phyloP scores from a whole-genome alignment of 352 stramenopile genomes.

The Globisporangium sylvaticum region DNA sequence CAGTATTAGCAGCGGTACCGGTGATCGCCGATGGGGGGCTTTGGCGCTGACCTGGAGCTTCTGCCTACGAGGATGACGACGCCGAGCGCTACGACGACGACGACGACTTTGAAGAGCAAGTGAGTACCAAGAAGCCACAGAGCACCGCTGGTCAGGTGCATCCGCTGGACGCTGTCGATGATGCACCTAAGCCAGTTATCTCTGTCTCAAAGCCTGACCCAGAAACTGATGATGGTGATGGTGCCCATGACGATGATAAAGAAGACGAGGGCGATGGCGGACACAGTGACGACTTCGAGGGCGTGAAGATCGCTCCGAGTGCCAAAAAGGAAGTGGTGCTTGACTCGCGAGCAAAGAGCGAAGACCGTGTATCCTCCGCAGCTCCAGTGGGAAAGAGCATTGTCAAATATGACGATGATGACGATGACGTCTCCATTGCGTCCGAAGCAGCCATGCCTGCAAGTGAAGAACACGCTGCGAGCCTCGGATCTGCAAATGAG shows the following conservation, averaged over 20 bases:
- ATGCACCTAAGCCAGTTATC: neutral
- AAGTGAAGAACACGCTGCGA: neutral
- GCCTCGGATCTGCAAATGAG: neutral
- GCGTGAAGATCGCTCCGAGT: too few relatives aligned
- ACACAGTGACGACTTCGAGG: constrained; percentile 13
- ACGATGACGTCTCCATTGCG: neutral
- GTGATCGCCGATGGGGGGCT: neutral
- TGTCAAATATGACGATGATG: neutral
- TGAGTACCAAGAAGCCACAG: neutral
- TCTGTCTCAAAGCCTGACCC: neutral
- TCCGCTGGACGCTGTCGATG: neutral
- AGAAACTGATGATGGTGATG: neutral
- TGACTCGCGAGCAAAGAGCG: neutral
- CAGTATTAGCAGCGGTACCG: neutral
- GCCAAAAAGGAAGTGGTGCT: too few relatives aligned
- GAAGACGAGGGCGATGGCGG: neutral
- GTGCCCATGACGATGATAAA: neutral
- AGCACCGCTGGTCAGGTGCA: neutral
- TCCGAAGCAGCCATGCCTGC: neutral
- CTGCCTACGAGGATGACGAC: neutral
- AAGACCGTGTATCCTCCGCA: neutral
- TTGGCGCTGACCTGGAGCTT: neutral
- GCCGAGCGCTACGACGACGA: neutral
- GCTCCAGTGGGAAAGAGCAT: neutral
- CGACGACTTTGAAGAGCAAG: constrained; percentile 10